These are phyloP conservation scores for Aspergillus ustus DNA, from an alignment of 2,329 filamentous ascomycete species.

Conservation along the genomic window DNA sequence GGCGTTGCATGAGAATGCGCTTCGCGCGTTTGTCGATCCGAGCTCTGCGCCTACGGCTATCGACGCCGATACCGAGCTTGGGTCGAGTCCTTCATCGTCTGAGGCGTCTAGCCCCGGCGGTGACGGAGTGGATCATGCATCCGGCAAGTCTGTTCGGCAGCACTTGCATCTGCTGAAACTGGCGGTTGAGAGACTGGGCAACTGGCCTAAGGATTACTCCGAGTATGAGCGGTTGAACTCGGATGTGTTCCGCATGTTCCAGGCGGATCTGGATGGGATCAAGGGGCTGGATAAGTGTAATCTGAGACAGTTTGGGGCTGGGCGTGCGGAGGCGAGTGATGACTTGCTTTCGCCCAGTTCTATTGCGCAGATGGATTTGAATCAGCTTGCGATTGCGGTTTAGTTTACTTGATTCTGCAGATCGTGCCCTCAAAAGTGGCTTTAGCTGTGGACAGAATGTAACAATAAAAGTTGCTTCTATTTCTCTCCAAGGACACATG, in stretches of 20 bases:
- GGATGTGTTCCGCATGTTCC: conserved; percentile 49
- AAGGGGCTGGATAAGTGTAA: conserved; percentile 55
- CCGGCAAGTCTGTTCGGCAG: conserved; percentile 37
- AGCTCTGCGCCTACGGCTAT: conserved; percentile 24
- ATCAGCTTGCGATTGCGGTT: conserved; percentile 17
- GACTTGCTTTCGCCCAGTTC: conserved; percentile 24
- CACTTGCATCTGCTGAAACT: conserved; percentile 46
- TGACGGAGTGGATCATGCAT: background rate
- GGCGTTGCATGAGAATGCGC: conserved; percentile 43
- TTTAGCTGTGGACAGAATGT: too few relatives aligned
- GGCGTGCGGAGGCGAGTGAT: conserved; percentile 49
- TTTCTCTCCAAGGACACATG: too few relatives aligned
- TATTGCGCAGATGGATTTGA: conserved; percentile 11
- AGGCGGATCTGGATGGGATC: conserved; percentile 44
- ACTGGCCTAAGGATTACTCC: conserved; percentile 52
- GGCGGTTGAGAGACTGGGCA: conserved; percentile 43
- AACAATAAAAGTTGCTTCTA: too few relatives aligned
- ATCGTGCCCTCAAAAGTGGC: too few relatives aligned
- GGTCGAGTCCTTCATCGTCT: background rate
- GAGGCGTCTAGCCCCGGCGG: background rate
- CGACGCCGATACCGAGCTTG: background rate
- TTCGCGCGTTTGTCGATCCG: conserved; percentile 43
- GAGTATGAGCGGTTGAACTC: conserved; percentile 55
- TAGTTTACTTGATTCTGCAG: background rate
- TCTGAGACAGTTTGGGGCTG: conserved; percentile 50